phyloP scores from a whole-genome alignment of 2,329 filamentous ascomycete species.

The Hypoxylon sp. region DNA sequence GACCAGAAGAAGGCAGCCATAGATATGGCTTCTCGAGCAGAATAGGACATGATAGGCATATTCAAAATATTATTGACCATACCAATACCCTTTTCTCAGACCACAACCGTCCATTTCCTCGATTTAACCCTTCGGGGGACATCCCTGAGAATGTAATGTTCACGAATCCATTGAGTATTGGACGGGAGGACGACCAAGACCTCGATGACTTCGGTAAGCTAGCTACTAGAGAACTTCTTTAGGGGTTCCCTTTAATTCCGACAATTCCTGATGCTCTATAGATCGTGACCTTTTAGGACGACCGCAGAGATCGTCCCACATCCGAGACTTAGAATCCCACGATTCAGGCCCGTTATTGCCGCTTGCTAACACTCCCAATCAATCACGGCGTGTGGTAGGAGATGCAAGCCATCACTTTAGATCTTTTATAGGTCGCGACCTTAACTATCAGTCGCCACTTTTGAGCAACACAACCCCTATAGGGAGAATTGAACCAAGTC shows the following conservation, averaged over 20 bases:
- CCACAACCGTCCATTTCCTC: constrained; percentile 29
- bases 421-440: constrained; percentile 39
- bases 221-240: background rate
- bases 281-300: constrained; percentile 50
- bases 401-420: constrained; percentile 55
- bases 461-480: constrained; percentile 28
- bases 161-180: constrained; percentile 8
- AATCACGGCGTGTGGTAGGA: constrained; percentile 48
- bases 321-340: constrained; percentile 4
- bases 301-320: constrained; percentile 25
- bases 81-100: constrained; percentile 46
- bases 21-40: constrained; percentile 42
- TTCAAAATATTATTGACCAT: constrained; percentile 53
- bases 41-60: constrained; percentile 47
- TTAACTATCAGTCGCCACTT: constrained; percentile 43
- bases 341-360: constrained; percentile 48
- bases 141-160: constrained; percentile 15
- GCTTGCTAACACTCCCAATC: constrained; percentile 23
- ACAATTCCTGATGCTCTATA: constrained; percentile 23
- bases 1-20: constrained; percentile 31
- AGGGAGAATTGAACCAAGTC: constrained; percentile 33
- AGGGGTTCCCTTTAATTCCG: background rate
- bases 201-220: constrained; percentile 53
- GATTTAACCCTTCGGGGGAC: constrained; percentile 10
- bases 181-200: constrained; percentile 25